phyloP scores from a whole-genome alignment of 2,329 filamentous ascomycete species.

The Neofusicoccum sp. region DNA sequence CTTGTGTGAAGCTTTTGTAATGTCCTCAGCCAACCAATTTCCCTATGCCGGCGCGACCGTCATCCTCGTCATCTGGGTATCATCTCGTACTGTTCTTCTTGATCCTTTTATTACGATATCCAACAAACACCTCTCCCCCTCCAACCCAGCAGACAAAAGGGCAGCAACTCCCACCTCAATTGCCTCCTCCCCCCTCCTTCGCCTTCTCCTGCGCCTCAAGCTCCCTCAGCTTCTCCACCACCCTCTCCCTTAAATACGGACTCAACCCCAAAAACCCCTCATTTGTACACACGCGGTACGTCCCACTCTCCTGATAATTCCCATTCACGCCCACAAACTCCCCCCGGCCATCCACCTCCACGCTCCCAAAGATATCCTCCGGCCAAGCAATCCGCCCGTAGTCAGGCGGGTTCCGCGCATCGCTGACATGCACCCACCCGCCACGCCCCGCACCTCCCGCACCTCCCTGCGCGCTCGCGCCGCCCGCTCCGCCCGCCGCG shows the following conservation, averaged over 20 bases:
- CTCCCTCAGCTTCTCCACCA: slow-evolving; percentile 45
- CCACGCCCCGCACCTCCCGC: slow-evolving; percentile 57
- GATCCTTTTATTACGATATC: neutral
- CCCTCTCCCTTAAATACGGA: slow-evolving; percentile 49
- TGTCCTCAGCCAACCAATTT: no score
- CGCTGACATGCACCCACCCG: slow-evolving; percentile 63
- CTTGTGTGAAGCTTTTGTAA: no score
- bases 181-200: no score
- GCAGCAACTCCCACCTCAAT: neutral
- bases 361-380: slow-evolving; percentile 64
- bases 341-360: slow-evolving; percentile 60
- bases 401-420: slow-evolving; percentile 59
- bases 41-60: no score
- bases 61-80: no score
- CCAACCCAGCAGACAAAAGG: no score
- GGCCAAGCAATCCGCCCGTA: slow-evolving; percentile 65
- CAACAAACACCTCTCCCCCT: no score
- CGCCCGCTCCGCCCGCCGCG: slow-evolving; percentile 55
- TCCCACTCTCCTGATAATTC: slow-evolving; percentile 60
- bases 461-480: slow-evolving; percentile 59
- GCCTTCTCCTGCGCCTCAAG: slow-evolving; percentile 24
- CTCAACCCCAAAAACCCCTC: slow-evolving; percentile 57
- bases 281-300: slow-evolving; percentile 60
- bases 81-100: neutral
- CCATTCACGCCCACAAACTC: slow-evolving; percentile 57